Evolutionary conservation across 345 rosid species (phyloP).

Genomic region (Lumnitzera racemosa): DNA sequence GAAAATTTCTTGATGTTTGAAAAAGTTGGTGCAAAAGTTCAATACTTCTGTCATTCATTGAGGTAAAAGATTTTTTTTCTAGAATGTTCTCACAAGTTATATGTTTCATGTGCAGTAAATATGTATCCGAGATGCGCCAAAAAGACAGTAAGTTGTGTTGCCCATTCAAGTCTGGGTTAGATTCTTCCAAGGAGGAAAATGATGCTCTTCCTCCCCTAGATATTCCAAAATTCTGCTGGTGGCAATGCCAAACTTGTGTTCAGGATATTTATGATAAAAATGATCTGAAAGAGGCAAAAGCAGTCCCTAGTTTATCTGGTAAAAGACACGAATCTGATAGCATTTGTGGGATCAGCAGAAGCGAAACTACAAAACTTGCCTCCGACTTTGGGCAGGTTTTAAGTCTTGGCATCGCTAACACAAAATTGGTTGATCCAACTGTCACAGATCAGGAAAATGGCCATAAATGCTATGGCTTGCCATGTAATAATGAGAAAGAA

Average conservation of each 20-base stretch:
- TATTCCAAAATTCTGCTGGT: conserved; percentile 16
- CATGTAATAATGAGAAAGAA: conserved; percentile 1
- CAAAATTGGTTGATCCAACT: conserved; percentile 1
- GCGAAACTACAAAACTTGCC: conserved; percentile 9
- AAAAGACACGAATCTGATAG: conserved; percentile 7
- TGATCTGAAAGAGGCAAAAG: conserved; percentile 4
- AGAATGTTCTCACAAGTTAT: conserved; percentile 1
- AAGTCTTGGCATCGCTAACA: conserved; percentile 7
- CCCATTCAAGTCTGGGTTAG: conserved; percentile 9
- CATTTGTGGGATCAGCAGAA: conserved; percentile 3
- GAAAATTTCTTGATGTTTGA: no score
- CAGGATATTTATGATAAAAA: conserved; percentile 1
- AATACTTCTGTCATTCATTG: background rate
- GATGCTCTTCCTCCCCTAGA: conserved; percentile 16
- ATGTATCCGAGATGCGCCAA: conserved; percentile 20
- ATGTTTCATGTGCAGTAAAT: conserved; percentile 12
- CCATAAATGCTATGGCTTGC: background rate
- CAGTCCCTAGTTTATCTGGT: background rate
- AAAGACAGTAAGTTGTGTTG: conserved; percentile 10
- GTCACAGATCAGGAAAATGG: conserved; percentile 3
- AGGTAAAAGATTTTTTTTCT: conserved; percentile 1
- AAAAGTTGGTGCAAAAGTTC: no score
- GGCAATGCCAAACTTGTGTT: conserved; percentile 14
- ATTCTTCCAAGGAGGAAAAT: conserved; percentile 1
- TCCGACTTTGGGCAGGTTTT: conserved; percentile 3